Conservation (phyloP, 352 stramenopile species). For the Pythium aphanidermatum region DNA sequence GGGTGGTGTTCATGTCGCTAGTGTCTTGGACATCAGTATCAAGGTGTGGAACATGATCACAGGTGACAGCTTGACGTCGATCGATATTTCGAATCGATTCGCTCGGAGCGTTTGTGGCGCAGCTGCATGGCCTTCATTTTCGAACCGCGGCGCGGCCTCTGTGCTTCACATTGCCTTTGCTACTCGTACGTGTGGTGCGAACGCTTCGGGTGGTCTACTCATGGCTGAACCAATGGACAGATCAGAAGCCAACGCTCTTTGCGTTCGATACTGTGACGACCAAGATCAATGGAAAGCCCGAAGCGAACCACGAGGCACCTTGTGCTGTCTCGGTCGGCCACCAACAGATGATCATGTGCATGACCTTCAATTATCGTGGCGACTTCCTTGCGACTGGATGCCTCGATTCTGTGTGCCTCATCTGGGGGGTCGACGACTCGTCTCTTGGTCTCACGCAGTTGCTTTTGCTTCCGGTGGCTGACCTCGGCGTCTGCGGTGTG, state of each 20-base stretch:
- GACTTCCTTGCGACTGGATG: conserved; percentile 38
- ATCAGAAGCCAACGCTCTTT: conserved; percentile 10
- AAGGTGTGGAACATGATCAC: conserved; percentile 39
- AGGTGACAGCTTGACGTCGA: conserved; percentile 17
- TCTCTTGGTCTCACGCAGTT: conserved; percentile 20
- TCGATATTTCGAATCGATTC: conserved; percentile 23
- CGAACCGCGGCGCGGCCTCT: not conserved
- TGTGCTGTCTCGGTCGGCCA: conserved; percentile 19
- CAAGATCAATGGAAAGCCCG: not conserved
- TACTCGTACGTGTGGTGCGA: conserved; percentile 27
- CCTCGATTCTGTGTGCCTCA: conserved; percentile 56
- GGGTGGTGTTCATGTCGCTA: too few species aligned
- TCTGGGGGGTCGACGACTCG: conserved; percentile 27
- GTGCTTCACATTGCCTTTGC: conserved; percentile 33
- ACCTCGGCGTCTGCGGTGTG: conserved; percentile 24
- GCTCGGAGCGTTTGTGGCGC: conserved; percentile 29
- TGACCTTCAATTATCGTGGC: conserved; percentile 33
- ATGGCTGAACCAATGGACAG: too few species aligned
- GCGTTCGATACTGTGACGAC: not conserved
- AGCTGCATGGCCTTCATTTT: conserved; percentile 1
- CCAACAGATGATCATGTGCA: conserved; percentile 46
- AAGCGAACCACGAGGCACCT: not conserved
- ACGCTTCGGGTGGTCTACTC: too few species aligned
- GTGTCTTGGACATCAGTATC: conserved; percentile 33
- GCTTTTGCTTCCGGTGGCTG: conserved; percentile 35